Percentiles rank a stretch among this genome's conserved stretches.
These are phyloP conservation scores for Ophiostoma australiae DNA, from an alignment of 2,329 filamentous ascomycete genomes.

Conservation along the genomic window DNA sequence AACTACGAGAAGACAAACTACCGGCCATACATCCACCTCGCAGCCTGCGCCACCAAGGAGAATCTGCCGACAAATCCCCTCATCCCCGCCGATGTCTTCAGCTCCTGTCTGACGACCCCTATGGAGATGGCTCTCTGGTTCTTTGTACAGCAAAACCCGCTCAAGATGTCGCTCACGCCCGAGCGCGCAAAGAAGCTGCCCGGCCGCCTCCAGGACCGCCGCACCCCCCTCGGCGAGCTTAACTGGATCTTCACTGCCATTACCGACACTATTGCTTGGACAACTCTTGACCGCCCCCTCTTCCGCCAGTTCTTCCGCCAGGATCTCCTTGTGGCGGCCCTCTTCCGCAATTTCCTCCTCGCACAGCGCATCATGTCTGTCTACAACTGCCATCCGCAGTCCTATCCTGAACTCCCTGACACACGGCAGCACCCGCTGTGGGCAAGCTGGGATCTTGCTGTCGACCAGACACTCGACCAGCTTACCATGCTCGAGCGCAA, in stretches of 20 bases:
- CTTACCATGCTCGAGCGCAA: conserved; percentile 78
- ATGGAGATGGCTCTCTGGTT: conserved; percentile 97
- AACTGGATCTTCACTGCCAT: conserved; percentile 99
- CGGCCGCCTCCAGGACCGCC: conserved; percentile 82
- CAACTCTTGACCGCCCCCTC: conserved; percentile 78
- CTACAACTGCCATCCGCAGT: conserved; percentile 92
- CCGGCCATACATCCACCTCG: conserved; percentile 75
- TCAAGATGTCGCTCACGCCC: conserved; percentile 62
- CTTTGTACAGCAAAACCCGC: conserved; percentile 88
- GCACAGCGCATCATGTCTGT: conserved; percentile 94
- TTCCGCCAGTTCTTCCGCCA: conserved; percentile 98
- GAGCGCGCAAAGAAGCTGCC: conserved; percentile 85
- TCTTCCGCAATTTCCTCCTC: conserved; percentile 93
- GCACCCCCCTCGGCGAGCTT: conserved; percentile 89
- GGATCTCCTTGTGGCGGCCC: conserved; percentile 96
- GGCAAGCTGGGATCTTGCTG: conserved; percentile 96
- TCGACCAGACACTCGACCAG: conserved; percentile 90
- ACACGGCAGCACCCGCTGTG: conserved; percentile 92
- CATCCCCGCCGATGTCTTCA: conserved; percentile 91
- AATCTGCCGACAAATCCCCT: conserved; percentile 92
- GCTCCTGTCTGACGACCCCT: conserved; percentile 89
- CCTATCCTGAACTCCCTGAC: conserved; percentile 84
- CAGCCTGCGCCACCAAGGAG: conserved; percentile 84
- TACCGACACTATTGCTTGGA: conserved; percentile 98
- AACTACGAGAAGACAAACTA: conserved; percentile 73